phyloP scores from a whole-genome alignment of 495 filamentous ascomycete genomes.

The Aspergillus cavernicola region DNA sequence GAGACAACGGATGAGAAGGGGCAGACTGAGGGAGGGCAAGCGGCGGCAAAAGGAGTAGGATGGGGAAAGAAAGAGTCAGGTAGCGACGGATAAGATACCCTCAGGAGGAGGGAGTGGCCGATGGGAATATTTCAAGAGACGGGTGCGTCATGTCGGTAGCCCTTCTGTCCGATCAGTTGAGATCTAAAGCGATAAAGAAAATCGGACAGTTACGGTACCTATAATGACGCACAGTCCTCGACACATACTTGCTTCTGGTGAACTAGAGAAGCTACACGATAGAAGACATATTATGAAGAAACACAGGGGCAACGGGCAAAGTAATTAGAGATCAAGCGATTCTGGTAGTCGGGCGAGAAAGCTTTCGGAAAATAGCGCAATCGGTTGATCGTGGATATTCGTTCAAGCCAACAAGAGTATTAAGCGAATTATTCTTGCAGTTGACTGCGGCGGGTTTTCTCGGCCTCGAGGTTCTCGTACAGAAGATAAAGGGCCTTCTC shows the following conservation, averaged over 20 bases:
- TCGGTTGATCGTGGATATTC: neutral
- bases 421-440: constrained; percentile 57
- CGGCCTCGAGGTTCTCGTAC: constrained; percentile 97
- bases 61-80: neutral
- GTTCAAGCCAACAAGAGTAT: neutral
- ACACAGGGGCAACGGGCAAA: constrained; percentile 33
- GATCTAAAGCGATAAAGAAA: constrained; percentile 21
- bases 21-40: neutral
- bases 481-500: constrained; percentile 93
- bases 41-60: constrained; percentile 2
- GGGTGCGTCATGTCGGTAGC: constrained; percentile 10
- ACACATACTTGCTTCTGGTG: constrained; percentile 29
- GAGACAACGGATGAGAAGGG: constrained; percentile 4
- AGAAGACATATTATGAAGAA: constrained; percentile 42
- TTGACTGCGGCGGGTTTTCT: constrained; percentile 94
- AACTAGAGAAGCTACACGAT: constrained; percentile 56
- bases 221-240: constrained; percentile 25
- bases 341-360: constrained; percentile 7
- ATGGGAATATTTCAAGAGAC: neutral
- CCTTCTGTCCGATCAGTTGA: constrained; percentile 11
- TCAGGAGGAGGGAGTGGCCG: neutral
- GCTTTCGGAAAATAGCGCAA: constrained; percentile 1
- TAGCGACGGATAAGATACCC: neutral
- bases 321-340: constrained; percentile 25
- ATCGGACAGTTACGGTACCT: constrained; percentile 27